Evolutionary conservation across 768 basidiomycete genomes (phyloP).

Genomic region (Rhodotorula kratochvilovae): DNA sequence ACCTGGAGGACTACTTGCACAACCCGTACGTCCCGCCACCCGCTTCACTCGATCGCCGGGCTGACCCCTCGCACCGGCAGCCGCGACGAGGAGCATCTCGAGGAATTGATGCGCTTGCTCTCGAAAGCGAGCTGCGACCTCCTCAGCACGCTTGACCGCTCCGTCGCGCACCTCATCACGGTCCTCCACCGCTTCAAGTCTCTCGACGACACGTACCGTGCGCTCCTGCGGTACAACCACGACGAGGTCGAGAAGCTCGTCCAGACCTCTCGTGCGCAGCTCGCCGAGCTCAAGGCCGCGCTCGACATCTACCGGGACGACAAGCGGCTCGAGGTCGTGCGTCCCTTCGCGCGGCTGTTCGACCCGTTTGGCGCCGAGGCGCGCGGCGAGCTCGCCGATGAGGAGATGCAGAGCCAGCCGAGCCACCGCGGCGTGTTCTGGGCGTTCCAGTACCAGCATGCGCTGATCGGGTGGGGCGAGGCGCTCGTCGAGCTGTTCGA

Average conservation of each 20-base stretch:
- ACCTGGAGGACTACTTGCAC: conserved; percentile 32
- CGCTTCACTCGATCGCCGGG: not conserved
- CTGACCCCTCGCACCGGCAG: not conserved
- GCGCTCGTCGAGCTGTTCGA: conserved; percentile 31
- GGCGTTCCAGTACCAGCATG: conserved; percentile 27
- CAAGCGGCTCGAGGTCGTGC: conserved; percentile 30
- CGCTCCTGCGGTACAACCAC: conserved; percentile 5
- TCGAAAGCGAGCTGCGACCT: conserved; percentile 10
- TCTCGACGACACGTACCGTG: conserved; percentile 10
- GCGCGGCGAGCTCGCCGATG: not conserved
- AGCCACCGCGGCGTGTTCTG: conserved; percentile 35
- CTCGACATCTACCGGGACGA: conserved; percentile 12
- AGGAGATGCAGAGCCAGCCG: conserved; percentile 2
- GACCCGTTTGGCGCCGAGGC: conserved; percentile 26
- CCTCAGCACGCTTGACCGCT: not conserved
- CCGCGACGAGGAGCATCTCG: conserved; percentile 37
- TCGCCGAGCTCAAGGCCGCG: conserved; percentile 10
- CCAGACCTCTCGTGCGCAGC: not conserved
- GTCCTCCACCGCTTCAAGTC: conserved; percentile 32
- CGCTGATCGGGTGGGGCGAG: conserved; percentile 22
- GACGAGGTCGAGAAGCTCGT: conserved; percentile 2
- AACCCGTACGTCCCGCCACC: not conserved
- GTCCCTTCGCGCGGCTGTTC: conserved; percentile 30
- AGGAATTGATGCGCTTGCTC: conserved; percentile 27
- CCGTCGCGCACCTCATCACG: conserved; percentile 25